Percentiles rank a stretch among this genome's conserved stretches.
Conservation (phyloP, 208 protist species). For the Acanthamoeba polyphaga region DNA sequence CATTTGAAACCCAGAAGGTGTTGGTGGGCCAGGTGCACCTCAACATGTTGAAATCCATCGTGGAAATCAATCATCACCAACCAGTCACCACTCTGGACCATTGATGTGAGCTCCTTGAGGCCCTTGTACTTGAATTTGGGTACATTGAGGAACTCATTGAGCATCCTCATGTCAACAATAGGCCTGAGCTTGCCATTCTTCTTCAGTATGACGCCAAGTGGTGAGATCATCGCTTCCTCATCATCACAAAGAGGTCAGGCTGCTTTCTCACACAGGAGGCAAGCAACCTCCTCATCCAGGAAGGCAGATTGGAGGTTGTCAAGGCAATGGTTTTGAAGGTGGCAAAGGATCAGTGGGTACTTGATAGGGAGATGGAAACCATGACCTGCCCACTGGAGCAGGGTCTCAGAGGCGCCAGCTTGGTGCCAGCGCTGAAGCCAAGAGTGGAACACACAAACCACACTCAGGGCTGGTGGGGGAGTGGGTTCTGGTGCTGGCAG, state of each 20-base stretch:
- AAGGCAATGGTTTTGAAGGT: not conserved
- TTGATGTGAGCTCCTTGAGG: not conserved
- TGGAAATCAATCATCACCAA: constrained; percentile 12
- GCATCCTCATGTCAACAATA: not conserved
- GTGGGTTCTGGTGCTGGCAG: not conserved
- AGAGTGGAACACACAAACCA: not conserved
- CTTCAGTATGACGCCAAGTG: not conserved
- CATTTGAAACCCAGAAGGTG: not conserved
- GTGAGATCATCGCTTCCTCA: not conserved
- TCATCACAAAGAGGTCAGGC: not conserved
- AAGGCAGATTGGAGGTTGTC: not conserved
- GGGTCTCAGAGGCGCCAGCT: not conserved
- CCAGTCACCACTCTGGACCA: not conserved
- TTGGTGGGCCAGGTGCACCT: not conserved
- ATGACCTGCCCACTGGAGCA: not conserved
- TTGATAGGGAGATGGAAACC: not conserved
- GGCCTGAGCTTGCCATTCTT: not conserved
- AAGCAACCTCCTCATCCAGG: not conserved
- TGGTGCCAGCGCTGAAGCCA: not conserved
- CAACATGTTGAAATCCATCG: not conserved
- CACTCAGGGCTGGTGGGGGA: not conserved
- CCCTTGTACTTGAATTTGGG: not conserved
- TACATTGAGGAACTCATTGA: not conserved
- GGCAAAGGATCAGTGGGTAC: not conserved
- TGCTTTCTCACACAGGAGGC: not conserved